Conservation (phyloP, 331 rosid genomes). For the Telfairia occidentalis region DNA sequence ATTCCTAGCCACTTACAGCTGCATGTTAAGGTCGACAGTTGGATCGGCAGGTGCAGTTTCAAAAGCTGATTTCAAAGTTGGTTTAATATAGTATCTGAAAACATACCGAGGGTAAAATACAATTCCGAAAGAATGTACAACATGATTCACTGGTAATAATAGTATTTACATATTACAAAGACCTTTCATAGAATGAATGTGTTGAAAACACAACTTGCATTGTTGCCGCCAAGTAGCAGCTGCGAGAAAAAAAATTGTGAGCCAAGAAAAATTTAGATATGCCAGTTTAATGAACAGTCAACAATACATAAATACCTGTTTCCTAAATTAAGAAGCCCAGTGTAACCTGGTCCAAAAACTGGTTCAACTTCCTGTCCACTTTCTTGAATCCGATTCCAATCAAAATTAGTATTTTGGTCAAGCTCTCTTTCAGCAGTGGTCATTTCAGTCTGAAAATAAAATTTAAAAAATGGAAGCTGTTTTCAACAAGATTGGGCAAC, state of each 20-base stretch:
- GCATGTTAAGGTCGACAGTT: conserved; percentile 90
- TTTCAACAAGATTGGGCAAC: not conserved
- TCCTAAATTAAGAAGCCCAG: conserved; percentile 89
- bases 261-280: conserved; percentile 5
- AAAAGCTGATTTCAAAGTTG: conserved; percentile 55
- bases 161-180: conserved; percentile 11
- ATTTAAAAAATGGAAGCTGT: conserved; percentile 9
- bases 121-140: conserved; percentile 10
- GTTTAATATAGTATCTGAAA: conserved; percentile 55
- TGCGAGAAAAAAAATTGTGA: conserved; percentile 37
- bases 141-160: not conserved
- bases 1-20: conserved; percentile 48
- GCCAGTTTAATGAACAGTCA: conserved; percentile 6
- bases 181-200: conserved; percentile 50
- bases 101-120: conserved; percentile 6
- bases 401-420: conserved; percentile 90
- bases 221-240: conserved; percentile 94
- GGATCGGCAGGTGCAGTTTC: conserved; percentile 85
- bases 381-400: conserved; percentile 97
- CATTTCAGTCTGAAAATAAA: conserved; percentile 81
- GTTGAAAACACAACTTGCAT: conserved; percentile 90
- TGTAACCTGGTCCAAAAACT: conserved; percentile 88
- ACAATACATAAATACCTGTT: conserved; percentile 49
- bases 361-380: conserved; percentile 89
- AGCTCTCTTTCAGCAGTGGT: conserved; percentile 99